Evolutionary conservation across 2,329 filamentous ascomycete genomes (phyloP), one percentile per base, ranked within the genome.

Genomic region (Phaeosphaeriaceae sp.): DNA sequence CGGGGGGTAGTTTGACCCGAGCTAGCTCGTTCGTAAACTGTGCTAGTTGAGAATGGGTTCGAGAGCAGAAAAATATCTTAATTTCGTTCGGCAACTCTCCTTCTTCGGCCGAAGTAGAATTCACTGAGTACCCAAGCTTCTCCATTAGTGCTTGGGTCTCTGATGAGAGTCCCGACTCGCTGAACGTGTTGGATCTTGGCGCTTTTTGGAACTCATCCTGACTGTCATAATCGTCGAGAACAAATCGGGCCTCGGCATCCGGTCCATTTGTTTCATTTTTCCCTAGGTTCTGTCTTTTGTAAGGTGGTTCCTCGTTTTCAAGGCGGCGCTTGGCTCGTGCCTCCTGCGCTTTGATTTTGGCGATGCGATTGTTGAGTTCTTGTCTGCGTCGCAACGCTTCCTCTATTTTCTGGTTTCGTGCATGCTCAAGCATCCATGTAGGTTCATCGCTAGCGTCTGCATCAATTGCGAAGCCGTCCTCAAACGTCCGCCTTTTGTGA

Each of bases 11-110:
- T 0, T 77, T 76, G n/a, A 95, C 89, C 21, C 90, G 85, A 1
- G 87, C 84, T 41, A 97, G 76, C 71, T 97, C 92, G 34, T 86
- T 83, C 15, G 93, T 87, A 71, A 97, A 96, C 67, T 97, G 92
- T 1, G 88, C 88, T 12, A 97, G 76, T 66, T 97, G 92, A 2
- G 92, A 97, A 72, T 97, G 92, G 1, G 92, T 97, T 67, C 92
- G 84, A 6, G 92, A 97, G 47, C 92, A 94, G 74, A 93, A 96
- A 72, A 90, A 96, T 42, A 97, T 89, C 79, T 93, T 96, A 42
- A 88, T 78, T 56, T 88, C 85, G 46, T 90, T 84, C 11, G 83
- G 79, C 6, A 81, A 71, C 30, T 83, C 78, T 20, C 36, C 50
- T n/a, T 79, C 73, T 5, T 79, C 75, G 7, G 82, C 76, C 6